phyloP scores from a whole-genome alignment of 1,139 yeast genomes.

The Trichomonascaceae sp. region DNA sequence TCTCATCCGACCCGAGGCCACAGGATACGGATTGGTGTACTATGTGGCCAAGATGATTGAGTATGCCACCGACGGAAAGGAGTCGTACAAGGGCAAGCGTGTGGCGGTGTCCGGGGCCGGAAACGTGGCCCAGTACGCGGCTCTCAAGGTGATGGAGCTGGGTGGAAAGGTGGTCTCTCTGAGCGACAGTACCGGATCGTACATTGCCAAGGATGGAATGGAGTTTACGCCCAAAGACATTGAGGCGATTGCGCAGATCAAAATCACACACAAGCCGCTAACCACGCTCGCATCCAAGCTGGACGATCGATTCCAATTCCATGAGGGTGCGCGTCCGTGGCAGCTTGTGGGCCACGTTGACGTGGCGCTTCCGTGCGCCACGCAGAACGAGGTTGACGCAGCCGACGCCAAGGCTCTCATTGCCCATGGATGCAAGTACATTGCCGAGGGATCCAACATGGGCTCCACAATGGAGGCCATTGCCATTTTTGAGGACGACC shows the following conservation, averaged over 20 bases:
- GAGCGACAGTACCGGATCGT: constrained; percentile 89
- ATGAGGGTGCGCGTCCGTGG: constrained; percentile 97
- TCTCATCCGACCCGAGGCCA: constrained; percentile 96
- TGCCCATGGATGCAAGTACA: constrained; percentile 80
- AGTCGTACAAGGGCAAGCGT: constrained; percentile 79
- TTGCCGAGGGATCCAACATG: constrained; percentile 99
- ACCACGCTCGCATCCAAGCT: constrained; percentile 51
- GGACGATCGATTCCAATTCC: constrained; percentile 45
- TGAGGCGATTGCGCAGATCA: constrained; percentile 63
- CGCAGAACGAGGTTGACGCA: constrained; percentile 95
- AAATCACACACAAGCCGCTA: constrained; percentile 68
- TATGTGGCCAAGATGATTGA: constrained; percentile 97
- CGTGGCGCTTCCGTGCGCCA: constrained; percentile 95
- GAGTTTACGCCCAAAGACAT: constrained; percentile 82
- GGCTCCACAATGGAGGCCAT: constrained; percentile 98
- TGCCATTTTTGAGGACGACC: constrained; percentile 80
- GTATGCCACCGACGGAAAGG: constrained; percentile 80
- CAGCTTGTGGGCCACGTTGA: constrained; percentile 80
- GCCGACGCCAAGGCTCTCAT: constrained; percentile 92
- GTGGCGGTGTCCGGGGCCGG: constrained; percentile 97
- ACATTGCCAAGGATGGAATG: constrained; percentile 37
- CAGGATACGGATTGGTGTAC: constrained; percentile 96
- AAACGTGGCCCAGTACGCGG: constrained; percentile 98
- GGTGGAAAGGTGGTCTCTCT: constrained; percentile 92
- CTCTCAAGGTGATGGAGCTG: constrained; percentile 89